Conservation (phyloP, 2,329 filamentous ascomycete species). For the Colletotrichum higginsianum region DNA sequence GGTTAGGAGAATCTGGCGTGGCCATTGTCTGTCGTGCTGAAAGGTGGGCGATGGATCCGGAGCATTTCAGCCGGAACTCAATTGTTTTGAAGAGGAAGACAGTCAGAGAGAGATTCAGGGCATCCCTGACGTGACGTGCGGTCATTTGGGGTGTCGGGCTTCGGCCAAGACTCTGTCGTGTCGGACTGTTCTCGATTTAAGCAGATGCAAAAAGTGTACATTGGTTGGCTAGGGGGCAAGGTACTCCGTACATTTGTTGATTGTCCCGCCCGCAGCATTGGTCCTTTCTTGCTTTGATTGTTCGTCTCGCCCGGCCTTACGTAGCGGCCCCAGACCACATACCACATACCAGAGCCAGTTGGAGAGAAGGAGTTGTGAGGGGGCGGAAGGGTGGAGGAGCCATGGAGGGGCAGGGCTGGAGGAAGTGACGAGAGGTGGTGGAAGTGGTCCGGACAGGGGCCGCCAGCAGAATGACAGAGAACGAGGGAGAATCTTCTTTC, state of each 20-base stretch:
- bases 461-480: slow-evolving; percentile 34
- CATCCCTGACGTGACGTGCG: slow-evolving; percentile 14
- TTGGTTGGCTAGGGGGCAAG: neutral
- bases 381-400: slow-evolving; percentile 27
- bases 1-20: neutral
- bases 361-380: slow-evolving; percentile 27
- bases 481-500: slow-evolving; percentile 45
- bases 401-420: slow-evolving; percentile 35
- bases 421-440: slow-evolving; percentile 10
- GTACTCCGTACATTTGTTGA: neutral
- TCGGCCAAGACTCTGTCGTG: neutral
- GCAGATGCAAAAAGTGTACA: neutral
- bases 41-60: slow-evolving; percentile 5
- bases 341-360: slow-evolving; percentile 3
- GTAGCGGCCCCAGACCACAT: slow-evolving; percentile 21
- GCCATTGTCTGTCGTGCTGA: neutral
- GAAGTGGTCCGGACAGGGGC: slow-evolving; percentile 1
- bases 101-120: slow-evolving; percentile 12
- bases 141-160: neutral
- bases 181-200: neutral
- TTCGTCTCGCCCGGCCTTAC: slow-evolving; percentile 11
- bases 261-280: neutral
- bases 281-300: slow-evolving; percentile 2
- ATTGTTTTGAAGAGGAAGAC: slow-evolving; percentile 6
- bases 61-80: slow-evolving; percentile 35